These are phyloP conservation scores for Botrytis byssoidea DNA, from an alignment of 2,329 filamentous ascomycete species.

Conservation along the genomic window DNA sequence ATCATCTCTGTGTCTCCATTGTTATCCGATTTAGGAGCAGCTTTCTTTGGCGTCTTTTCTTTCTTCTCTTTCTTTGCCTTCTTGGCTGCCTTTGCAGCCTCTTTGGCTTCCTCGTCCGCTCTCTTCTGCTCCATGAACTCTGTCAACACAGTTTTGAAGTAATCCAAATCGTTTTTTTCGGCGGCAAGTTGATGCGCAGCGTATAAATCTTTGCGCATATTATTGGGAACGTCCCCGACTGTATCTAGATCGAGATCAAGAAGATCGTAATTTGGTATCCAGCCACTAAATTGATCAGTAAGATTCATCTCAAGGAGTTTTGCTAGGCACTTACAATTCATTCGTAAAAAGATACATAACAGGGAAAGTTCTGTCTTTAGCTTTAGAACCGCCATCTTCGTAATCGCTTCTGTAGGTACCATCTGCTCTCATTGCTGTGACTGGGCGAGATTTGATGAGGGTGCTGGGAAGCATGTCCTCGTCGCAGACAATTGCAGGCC, in stretches of 20 bases:
- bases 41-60: conserved; percentile 43
- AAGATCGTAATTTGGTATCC: conserved; percentile 84
- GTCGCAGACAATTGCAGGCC: conserved; percentile 92
- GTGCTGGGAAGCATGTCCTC: conserved; percentile 87
- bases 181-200: conserved; percentile 78
- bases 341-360: conserved; percentile 95
- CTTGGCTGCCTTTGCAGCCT: conserved; percentile 48
- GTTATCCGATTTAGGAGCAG: conserved; percentile 49
- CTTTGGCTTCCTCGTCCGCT: conserved; percentile 49
- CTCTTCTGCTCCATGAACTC: conserved; percentile 67
- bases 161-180: conserved; percentile 71
- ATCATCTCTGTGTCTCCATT: conserved; percentile 62
- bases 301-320: conserved; percentile 21
- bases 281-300: conserved; percentile 60
- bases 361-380: conserved; percentile 80
- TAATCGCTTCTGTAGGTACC: conserved; percentile 87
- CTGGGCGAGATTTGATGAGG: conserved; percentile 75
- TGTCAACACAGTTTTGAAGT: conserved; percentile 79
- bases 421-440: conserved; percentile 77
- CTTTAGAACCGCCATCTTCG: conserved; percentile 82
- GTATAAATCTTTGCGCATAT: conserved; percentile 76
- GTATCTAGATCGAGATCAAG: conserved; percentile 72
- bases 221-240: conserved; percentile 65
- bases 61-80: conserved; percentile 44
- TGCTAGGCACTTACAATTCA: conserved; percentile 78